These are phyloP conservation scores for Fusarium nelsonii DNA, from an alignment of 2,329 filamentous ascomycete genomes.

Conservation along the genomic window DNA sequence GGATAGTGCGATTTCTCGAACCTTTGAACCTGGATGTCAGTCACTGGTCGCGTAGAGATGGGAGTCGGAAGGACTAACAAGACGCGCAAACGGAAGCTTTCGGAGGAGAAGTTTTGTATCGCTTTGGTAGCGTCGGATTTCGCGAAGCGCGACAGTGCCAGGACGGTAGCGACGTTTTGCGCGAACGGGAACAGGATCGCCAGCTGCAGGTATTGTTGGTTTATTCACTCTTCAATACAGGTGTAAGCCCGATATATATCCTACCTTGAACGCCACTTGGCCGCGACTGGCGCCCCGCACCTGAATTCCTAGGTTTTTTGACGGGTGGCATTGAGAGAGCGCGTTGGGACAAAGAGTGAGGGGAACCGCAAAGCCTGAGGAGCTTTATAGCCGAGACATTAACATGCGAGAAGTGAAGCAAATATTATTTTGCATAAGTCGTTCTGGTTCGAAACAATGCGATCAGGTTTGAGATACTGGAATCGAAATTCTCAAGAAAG, in stretches of 20 bases:
- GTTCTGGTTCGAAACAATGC: slow-evolving; percentile 20
- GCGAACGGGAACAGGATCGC: slow-evolving; percentile 75
- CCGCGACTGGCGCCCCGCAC: slow-evolving; percentile 47
- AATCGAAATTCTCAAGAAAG: background rate
- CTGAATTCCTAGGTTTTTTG: slow-evolving; percentile 34
- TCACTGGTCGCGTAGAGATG: slow-evolving; percentile 17
- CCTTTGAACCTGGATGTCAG: slow-evolving; percentile 36
- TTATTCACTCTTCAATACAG: background rate
- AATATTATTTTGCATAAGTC: slow-evolving; percentile 19
- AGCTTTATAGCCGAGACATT: slow-evolving; percentile 16
- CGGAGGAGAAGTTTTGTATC: slow-evolving; percentile 87
- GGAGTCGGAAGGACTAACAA: slow-evolving; percentile 61
- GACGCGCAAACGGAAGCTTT: slow-evolving; percentile 83
- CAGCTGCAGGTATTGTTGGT: slow-evolving; percentile 63
- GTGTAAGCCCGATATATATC: background rate
- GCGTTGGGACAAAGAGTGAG: slow-evolving; percentile 7
- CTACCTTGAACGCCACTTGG: slow-evolving; percentile 60
- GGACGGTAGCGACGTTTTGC: slow-evolving; percentile 76
- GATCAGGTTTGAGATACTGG: background rate
- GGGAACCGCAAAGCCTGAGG: slow-evolving; percentile 1
- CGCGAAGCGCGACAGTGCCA: slow-evolving; percentile 87
- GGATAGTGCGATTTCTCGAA: slow-evolving; percentile 77
- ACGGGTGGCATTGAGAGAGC: slow-evolving; percentile 43
- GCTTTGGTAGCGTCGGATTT: slow-evolving; percentile 92
- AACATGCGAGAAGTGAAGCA: slow-evolving; percentile 7